Percentiles rank a stretch among this genome's conserved stretches.
Evolutionary conservation across 2,329 filamentous ascomycete genomes (phyloP).

Genomic region (Aureobasidium namibiae): DNA sequence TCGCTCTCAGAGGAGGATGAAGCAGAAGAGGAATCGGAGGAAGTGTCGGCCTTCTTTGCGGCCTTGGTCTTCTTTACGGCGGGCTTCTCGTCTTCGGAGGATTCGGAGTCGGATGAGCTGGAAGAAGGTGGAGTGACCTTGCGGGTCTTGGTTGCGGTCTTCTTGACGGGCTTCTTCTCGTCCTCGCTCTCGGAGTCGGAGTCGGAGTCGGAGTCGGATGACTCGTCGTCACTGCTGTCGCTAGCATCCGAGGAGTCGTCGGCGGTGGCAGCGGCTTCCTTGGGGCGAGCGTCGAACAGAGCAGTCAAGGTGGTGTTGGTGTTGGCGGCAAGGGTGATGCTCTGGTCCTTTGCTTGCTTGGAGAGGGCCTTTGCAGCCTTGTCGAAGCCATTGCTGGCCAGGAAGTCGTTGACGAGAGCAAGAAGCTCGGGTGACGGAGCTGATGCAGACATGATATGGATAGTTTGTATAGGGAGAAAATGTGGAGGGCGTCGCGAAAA

Average conservation of each 20-base stretch:
- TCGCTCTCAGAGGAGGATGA: slow-evolving; percentile 13
- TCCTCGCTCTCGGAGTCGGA: slow-evolving; percentile 14
- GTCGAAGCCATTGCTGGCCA: slow-evolving; percentile 25
- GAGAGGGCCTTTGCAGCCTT: slow-evolving; percentile 24
- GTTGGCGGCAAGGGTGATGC: slow-evolving; percentile 18
- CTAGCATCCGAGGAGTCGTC: slow-evolving; percentile 14
- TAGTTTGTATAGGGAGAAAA: neutral
- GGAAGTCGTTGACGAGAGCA: slow-evolving; percentile 18
- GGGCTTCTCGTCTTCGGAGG: slow-evolving; percentile 19
- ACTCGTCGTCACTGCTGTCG: slow-evolving; percentile 13
- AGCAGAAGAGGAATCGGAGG: slow-evolving; percentile 15
- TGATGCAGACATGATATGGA: slow-evolving; percentile 3
- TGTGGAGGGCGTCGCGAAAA: neutral
- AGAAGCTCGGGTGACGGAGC: slow-evolving; percentile 12
- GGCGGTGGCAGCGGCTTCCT: slow-evolving; percentile 17
- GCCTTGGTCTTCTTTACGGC: slow-evolving; percentile 25
- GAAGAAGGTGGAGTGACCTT: slow-evolving; percentile 13
- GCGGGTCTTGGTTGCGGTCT: slow-evolving; percentile 9
- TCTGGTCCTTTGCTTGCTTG: slow-evolving; percentile 26
- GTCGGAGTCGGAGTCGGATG: slow-evolving; percentile 15
- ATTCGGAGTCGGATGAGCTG: neutral
- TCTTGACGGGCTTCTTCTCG: slow-evolving; percentile 14
- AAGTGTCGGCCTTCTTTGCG: slow-evolving; percentile 13
- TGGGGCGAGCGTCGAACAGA: slow-evolving; percentile 21
- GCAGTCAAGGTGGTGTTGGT: slow-evolving; percentile 18